A percentile compares a stretch with the other conserved stretches of the same genome.
These are phyloP conservation scores for Podaxis sp. DNA, from an alignment of 768 basidiomycete species.

Conservation along the genomic window DNA sequence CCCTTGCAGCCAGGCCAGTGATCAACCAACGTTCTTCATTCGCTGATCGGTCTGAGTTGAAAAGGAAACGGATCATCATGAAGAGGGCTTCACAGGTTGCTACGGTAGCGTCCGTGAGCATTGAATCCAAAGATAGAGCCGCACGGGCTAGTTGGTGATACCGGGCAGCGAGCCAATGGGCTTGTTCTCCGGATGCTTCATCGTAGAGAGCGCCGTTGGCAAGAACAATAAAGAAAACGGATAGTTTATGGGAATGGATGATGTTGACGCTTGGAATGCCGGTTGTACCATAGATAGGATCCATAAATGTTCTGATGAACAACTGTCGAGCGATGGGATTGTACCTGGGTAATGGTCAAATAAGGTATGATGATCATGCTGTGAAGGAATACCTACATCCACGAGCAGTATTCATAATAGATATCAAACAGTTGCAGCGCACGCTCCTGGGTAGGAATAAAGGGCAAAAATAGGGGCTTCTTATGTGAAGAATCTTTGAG, in stretches of 20 bases:
- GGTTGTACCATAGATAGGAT: constrained; percentile 36
- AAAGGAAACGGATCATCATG: constrained; percentile 36
- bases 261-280: constrained; percentile 26
- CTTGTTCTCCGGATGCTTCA: constrained; percentile 24
- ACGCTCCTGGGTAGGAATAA: constrained; percentile 34
- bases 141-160: constrained; percentile 48
- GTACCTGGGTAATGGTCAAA: constrained; percentile 28
- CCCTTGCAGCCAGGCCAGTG: constrained; percentile 36
- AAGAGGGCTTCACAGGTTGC: constrained; percentile 46
- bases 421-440: constrained; percentile 36
- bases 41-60: constrained; percentile 35
- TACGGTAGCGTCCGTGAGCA: constrained; percentile 39
- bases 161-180: constrained; percentile 23
- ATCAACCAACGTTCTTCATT: constrained; percentile 47
- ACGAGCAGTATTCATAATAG: constrained; percentile 41
- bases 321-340: constrained; percentile 40
- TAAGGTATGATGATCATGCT: background rate
- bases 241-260: constrained; percentile 42
- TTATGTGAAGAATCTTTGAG: constrained; percentile 32
- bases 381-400: constrained; percentile 34
- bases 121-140: constrained; percentile 39
- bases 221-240: constrained; percentile 49
- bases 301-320: constrained; percentile 34
- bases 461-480: constrained; percentile 33
- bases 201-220: constrained; percentile 45